Evolutionary conservation across 305 asterid species (phyloP).

Genomic region (Salvia sclarea): DNA sequence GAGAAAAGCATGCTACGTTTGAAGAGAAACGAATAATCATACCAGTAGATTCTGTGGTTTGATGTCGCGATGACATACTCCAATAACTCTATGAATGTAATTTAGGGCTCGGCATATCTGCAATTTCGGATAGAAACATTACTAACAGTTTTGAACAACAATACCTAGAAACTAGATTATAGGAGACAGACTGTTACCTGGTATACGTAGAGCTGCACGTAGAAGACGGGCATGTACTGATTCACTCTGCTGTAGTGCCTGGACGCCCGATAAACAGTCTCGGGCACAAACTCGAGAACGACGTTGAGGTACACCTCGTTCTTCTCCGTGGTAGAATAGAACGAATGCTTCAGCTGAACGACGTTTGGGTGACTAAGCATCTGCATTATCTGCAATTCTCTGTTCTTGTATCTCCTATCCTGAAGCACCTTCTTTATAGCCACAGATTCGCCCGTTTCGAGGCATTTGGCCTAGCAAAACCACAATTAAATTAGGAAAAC

Average conservation of each 20-base stretch:
- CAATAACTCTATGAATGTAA: constrained; percentile 71
- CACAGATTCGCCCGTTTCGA: constrained; percentile 77
- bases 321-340: constrained; percentile 87
- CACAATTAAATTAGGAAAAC: not conserved
- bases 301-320: constrained; percentile 87
- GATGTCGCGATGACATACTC: constrained; percentile 94
- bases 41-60: constrained; percentile 96
- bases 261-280: constrained; percentile 78
- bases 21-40: constrained; percentile 24
- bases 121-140: constrained; percentile 29
- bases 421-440: constrained; percentile 97
- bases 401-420: constrained; percentile 89
- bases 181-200: constrained; percentile 49
- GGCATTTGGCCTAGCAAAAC: constrained; percentile 69
- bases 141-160: not conserved
- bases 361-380: constrained; percentile 73
- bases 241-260: constrained; percentile 79
- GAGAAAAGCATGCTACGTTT: not conserved
- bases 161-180: not conserved
- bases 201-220: constrained; percentile 80
- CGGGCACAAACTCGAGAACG: constrained; percentile 83
- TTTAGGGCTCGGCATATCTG: constrained; percentile 89
- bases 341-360: constrained; percentile 76
- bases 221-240: constrained; percentile 71
- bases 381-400: constrained; percentile 84